A percentile compares a stretch with the other conserved stretches of the same genome.
Conservation (phyloP, 2,329 filamentous ascomycete genomes). For the Scleromitrula shiraiana region DNA sequence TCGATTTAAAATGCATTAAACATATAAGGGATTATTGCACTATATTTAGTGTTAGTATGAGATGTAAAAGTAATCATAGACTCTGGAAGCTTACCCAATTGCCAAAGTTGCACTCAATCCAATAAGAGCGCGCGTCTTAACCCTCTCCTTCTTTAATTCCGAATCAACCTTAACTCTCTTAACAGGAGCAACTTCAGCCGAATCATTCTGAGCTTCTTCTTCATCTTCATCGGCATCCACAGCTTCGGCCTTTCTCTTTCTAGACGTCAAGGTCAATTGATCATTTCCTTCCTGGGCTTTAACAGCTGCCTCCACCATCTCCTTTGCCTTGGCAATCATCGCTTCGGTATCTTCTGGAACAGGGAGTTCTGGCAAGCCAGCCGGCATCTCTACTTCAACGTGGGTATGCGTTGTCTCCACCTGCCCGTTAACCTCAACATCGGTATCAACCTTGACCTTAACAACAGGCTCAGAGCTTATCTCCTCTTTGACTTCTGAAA, state of each 20-base stretch:
- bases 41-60: slow-evolving; percentile 16
- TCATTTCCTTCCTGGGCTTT: slow-evolving; percentile 21
- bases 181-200: slow-evolving; percentile 36
- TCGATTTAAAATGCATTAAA: slow-evolving; percentile 24
- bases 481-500: slow-evolving; percentile 15
- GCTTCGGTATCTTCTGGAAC: slow-evolving; percentile 69
- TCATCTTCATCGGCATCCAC: slow-evolving; percentile 32
- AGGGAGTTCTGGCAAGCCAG: slow-evolving; percentile 56
- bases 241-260: slow-evolving; percentile 37
- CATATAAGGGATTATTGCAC: slow-evolving; percentile 30
- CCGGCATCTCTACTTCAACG: slow-evolving; percentile 69
- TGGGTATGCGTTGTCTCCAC: slow-evolving; percentile 63
- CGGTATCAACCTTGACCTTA: slow-evolving; percentile 62
- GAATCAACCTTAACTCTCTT: slow-evolving; percentile 75
- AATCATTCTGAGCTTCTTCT: neutral
- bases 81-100: slow-evolving; percentile 73
- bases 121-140: slow-evolving; percentile 76
- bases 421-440: slow-evolving; percentile 46
- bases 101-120: slow-evolving; percentile 82
- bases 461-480: slow-evolving; percentile 47
- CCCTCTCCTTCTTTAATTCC: slow-evolving; percentile 75
- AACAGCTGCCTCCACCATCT: slow-evolving; percentile 73
- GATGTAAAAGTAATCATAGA: neutral
- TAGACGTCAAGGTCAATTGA: neutral
- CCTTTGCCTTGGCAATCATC: slow-evolving; percentile 79